Base-by-base conservation (phyloP, 495 filamentous ascomycete species). In the Elaphomyces granulatus region DNA sequence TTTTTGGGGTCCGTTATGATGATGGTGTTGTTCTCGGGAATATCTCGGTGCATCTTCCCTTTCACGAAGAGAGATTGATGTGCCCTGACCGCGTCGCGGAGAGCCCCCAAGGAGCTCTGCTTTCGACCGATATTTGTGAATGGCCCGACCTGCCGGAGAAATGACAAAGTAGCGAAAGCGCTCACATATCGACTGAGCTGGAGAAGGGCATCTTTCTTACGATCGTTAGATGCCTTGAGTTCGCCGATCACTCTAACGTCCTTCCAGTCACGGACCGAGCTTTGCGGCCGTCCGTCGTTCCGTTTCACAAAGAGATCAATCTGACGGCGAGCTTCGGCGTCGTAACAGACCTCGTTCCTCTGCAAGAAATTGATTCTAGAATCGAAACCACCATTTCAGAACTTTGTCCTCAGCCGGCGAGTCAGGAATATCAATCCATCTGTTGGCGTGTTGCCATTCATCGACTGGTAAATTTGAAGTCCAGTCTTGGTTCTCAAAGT, bases 401-500 rank as follows among this genome's bases (percentile, higher is more conserved):
- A 28, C 23, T 28, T 28, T 6, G 6, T 12, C 23, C 23, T 28
- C 6, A 6, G 12, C 23, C 23, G 23, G 23, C 23, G 23, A 12
- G 12, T 28, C 12, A 12, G 23, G 23, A 12, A 28, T 6, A 28
- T 28, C 23, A 28, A 28, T 28, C 23, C 23, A 28, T 12, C 6
- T 12, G 12, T 12, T 12, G 12, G 6, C 23, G 6, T 6, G 6
- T 6, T 28, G 23, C 12, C 6, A 6, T 12, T 28, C 23, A 28
- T 28, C 6, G 23, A 28, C 23, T 6, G 6, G 6, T 12, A 28
- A 28, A 12, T 6, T 12, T 6, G 6, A 12, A 6, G 23, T 47
- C 40, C 33, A 50, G 38, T 15, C 9, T 21, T 36, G 20, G 37
- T 31, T 36, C 32, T 50, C 32, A 34, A 50, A 52, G 23, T 45